phyloP scores from a whole-genome alignment of 2,329 filamentous ascomycete species.

The Pseudogymnoascus sp. region DNA sequence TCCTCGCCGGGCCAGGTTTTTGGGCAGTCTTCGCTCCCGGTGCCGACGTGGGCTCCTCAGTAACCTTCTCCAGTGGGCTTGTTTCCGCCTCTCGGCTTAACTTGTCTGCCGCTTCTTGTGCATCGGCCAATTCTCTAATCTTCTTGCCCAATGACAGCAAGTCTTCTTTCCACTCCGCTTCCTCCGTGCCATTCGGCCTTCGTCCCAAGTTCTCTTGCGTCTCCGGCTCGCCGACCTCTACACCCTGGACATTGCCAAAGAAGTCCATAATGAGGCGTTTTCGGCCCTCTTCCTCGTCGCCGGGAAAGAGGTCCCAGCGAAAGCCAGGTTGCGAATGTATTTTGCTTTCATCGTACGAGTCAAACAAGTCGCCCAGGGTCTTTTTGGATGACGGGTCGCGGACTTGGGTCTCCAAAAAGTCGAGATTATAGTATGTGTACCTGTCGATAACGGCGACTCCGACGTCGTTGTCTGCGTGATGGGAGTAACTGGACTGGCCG shows the following conservation, averaged over 20 bases:
- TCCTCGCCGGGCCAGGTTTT: conserved; percentile 24
- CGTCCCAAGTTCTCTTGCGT: conserved; percentile 23
- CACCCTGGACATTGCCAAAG: conserved; percentile 95
- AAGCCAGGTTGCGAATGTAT: conserved; percentile 91
- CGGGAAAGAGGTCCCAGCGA: conserved; percentile 88
- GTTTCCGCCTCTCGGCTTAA: conserved; percentile 23
- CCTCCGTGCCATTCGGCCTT: conserved; percentile 34
- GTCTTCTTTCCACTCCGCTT: conserved; percentile 59
- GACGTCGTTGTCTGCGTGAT: conserved; percentile 96
- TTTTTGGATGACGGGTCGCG: conserved; percentile 78
- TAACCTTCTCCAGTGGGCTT: conserved; percentile 16
- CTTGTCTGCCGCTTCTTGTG: conserved; percentile 36
- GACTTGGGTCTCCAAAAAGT: conserved; percentile 88
- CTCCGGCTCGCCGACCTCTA: conserved; percentile 60
- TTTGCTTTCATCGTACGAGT: conserved; percentile 89
- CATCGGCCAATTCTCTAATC: conserved; percentile 44
- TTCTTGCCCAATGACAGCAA: conserved; percentile 64
- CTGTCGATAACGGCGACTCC: conserved; percentile 97
- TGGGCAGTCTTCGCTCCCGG: conserved; percentile 23
- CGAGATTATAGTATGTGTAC: conserved; percentile 97
- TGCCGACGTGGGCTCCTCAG: conserved; percentile 16
- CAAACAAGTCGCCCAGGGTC: conserved; percentile 87
- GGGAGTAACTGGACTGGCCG: conserved; percentile 92
- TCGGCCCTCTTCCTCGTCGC: conserved; percentile 68
- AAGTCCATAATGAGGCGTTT: conserved; percentile 87